A percentile compares a stretch with the other conserved stretches of the same genome.
These are phyloP conservation scores for Sutorius eximius DNA, from an alignment of 1,284 basidiomycete species.

Conservation along the genomic window DNA sequence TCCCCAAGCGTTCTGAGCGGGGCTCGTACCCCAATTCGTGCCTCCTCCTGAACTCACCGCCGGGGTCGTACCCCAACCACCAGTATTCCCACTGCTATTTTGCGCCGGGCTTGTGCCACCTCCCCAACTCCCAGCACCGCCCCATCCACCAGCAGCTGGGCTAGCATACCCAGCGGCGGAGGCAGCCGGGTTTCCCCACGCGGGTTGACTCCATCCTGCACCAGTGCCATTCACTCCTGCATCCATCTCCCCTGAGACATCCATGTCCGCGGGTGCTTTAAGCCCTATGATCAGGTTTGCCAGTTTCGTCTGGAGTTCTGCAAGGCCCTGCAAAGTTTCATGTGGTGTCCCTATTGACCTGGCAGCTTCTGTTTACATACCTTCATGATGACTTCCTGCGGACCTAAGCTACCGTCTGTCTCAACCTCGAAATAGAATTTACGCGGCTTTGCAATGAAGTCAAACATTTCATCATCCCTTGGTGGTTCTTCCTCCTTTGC, in stretches of 20 bases:
- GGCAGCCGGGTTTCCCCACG: conserved; percentile 23
- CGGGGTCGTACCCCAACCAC: conserved; percentile 30
- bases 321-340: conserved; percentile 58
- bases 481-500: conserved; percentile 80
- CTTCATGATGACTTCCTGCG: conserved; percentile 87
- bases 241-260: conserved; percentile 40
- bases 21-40: conserved; percentile 39
- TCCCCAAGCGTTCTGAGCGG: conserved; percentile 34
- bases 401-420: conserved; percentile 84
- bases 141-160: conserved; percentile 39
- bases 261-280: conserved; percentile 62
- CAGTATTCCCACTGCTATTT: conserved; percentile 23
- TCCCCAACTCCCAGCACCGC: conserved; percentile 29
- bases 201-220: conserved; percentile 25
- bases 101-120: conserved; percentile 33
- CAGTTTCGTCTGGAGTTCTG: conserved; percentile 79
- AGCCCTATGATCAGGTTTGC: conserved; percentile 77
- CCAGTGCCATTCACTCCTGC: conserved; percentile 35
- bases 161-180: conserved; percentile 37
- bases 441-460: conserved; percentile 82
- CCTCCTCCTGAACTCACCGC: conserved; percentile 28
- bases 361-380: conserved; percentile 38
- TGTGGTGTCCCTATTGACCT: neutral
- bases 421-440: conserved; percentile 93
- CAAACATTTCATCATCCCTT: conserved; percentile 79